Base-by-base conservation (phyloP, 108 stramenopile genomes). In the Cyclotella atomus region DNA sequence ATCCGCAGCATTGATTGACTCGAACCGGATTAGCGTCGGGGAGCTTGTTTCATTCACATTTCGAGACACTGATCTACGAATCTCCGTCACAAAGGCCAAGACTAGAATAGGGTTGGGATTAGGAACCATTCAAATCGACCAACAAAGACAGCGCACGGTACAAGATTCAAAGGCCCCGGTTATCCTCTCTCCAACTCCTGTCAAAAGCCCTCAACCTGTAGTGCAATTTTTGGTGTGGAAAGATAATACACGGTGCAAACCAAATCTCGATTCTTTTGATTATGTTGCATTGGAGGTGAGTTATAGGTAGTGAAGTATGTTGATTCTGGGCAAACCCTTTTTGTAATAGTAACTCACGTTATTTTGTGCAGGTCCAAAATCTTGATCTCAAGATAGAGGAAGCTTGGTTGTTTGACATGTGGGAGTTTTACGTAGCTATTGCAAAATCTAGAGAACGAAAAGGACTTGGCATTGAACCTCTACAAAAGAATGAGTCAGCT, bases 361-460 rank as follows among this genome's bases (percentile, higher is more conserved):
- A 29, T 46, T 52, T 41, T 24, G 28, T n/a, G 27, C 35, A 73
- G 76, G 59, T 93, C n/a, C 85, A 89, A 75, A 90, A 94, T 69
- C 81, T 94, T 82, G 93, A 94, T 81, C 52, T 94, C 20, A 90
- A 87, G 34, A 80, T 94, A 17, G 93, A 94, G 64, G 90, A 94
- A 65, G 28, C 76, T 10, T 85, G 84, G 72, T 59, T 94, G 16
- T 89, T 79, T 65, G 90, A 94, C 64, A 30, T 94, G 4, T 90
- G 85, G 87, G 83, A 88, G 20, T 91, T 91, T 68, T 83, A 87
- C 27, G 63, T 85, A 16, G 76, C 79, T 10, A n/a, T 57, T 19
- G 52, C 54, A 28, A 75, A 64, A 25, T 43, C 82, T 10, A 38
- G 82, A 36, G 71, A 77, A 20, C 44, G 65, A 54, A 61, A 61